phyloP scores from a whole-genome alignment of 352 stramenopile genomes.

The Plasmopara viticola region DNA sequence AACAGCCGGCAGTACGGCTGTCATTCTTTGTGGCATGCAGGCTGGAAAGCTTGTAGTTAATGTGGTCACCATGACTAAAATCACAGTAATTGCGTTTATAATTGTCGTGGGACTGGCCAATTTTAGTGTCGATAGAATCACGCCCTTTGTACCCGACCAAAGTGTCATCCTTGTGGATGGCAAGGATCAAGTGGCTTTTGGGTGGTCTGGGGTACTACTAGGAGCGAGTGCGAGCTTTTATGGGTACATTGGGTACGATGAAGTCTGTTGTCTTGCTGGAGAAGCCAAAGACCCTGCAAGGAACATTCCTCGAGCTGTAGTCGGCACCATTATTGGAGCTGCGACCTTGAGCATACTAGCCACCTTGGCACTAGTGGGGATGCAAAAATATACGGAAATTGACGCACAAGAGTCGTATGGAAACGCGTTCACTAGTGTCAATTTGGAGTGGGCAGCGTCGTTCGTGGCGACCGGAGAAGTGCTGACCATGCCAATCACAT shows the following conservation, averaged over 20 bases:
- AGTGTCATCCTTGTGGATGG: constrained; percentile 16
- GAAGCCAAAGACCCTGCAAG: constrained; percentile 81
- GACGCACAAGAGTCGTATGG: constrained; percentile 61
- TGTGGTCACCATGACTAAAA: constrained; percentile 87
- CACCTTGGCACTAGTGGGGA: constrained; percentile 89
- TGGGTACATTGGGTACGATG: constrained; percentile 95
- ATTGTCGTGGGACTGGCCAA: constrained; percentile 81
- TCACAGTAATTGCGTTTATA: constrained; percentile 90
- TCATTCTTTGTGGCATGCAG: constrained; percentile 83
- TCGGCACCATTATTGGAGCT: constrained; percentile 85
- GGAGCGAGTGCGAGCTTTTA: constrained; percentile 93
- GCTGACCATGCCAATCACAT: constrained; percentile 92
- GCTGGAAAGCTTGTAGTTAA: constrained; percentile 87
- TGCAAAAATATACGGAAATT: constrained; percentile 86
- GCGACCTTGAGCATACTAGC: constrained; percentile 78
- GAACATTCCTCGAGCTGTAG: constrained; percentile 86
- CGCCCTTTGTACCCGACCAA: constrained; percentile 70
- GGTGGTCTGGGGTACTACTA: constrained; percentile 76
- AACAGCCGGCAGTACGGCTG: constrained; percentile 48
- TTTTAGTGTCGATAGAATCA: constrained; percentile 78
- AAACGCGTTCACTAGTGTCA: constrained; percentile 61
- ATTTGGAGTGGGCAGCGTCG: constrained; percentile 64
- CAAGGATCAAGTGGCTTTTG: constrained; percentile 42
- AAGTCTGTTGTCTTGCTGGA: constrained; percentile 91
- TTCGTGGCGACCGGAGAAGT: constrained; percentile 89